Percentiles rank a stretch among this genome's conserved stretches.
These are phyloP conservation scores for Actinidia arguta DNA, from an alignment of 179 eudicot genomes.

Conservation along the genomic window DNA sequence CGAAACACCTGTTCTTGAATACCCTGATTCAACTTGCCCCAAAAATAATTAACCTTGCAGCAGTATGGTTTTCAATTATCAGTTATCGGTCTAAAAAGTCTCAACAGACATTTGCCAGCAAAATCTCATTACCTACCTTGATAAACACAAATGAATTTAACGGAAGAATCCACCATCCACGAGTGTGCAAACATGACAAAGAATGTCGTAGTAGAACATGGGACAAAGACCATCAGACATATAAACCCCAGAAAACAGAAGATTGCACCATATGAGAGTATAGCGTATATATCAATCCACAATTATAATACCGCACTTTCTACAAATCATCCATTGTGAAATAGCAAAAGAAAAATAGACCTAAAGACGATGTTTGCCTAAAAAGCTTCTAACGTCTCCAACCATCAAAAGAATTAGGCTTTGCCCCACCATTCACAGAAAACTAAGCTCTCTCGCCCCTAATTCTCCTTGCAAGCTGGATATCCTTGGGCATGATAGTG, in stretches of 20 bases:
- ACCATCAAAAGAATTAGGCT: not conserved
- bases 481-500: conserved; percentile 30
- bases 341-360: not conserved
- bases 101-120: too few species aligned
- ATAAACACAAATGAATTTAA: not conserved
- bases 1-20: too few species aligned
- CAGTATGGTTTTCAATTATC: not conserved
- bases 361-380: not conserved
- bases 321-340: not conserved
- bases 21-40: too few species aligned
- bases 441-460: conserved; percentile 26
- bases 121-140: not conserved
- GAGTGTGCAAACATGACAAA: too few species aligned
- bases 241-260: not conserved
- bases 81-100: not conserved
- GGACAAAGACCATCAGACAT: not conserved
- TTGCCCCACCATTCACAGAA: not conserved
- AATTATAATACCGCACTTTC: not conserved
- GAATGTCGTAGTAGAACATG: too few species aligned
- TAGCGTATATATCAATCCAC: not conserved
- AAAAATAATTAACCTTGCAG: not conserved
- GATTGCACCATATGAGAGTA: not conserved
- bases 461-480: conserved; percentile 28
- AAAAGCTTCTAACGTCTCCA: not conserved
- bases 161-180: not conserved